Conservation (phyloP, 768 basidiomycete genomes). For the Tubosaeta brunneosetosa region DNA sequence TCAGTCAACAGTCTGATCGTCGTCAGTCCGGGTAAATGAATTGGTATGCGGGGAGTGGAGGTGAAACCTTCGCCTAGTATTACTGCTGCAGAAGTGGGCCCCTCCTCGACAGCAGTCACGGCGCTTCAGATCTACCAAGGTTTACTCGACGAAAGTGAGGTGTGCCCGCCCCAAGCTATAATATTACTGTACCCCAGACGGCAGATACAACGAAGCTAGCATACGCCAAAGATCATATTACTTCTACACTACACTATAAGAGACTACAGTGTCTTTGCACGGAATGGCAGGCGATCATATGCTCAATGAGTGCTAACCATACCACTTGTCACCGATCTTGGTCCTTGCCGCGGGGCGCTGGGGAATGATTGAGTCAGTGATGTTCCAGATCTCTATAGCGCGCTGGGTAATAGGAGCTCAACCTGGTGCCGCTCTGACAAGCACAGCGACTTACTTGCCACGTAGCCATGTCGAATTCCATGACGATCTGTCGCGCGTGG, state of each 20-base stretch:
- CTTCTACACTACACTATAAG: slow-evolving; percentile 15
- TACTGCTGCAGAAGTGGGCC: no score
- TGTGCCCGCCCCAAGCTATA: neutral
- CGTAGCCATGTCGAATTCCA: slow-evolving; percentile 86
- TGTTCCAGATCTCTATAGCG: slow-evolving; percentile 83
- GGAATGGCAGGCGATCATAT: slow-evolving; percentile 5
- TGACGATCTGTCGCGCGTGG: slow-evolving; percentile 77
- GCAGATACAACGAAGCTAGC: neutral
- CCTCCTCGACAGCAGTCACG: no score
- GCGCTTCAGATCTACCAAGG: neutral
- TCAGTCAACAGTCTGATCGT: neutral
- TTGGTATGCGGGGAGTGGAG: no score
- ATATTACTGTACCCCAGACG: neutral
- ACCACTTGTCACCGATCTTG: slow-evolving; percentile 65
- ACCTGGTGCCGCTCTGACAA: neutral
- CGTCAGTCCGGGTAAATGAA: neutral
- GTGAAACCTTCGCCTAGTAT: no score
- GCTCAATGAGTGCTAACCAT: slow-evolving; percentile 40
- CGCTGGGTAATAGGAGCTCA: slow-evolving; percentile 42
- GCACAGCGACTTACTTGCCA: slow-evolving; percentile 62
- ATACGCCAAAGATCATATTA: slow-evolving; percentile 7
- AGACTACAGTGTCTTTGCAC: neutral
- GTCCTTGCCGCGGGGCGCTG: slow-evolving; percentile 57
- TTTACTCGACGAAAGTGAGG: no score
- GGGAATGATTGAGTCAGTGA: slow-evolving; percentile 71